Base-by-base conservation (phyloP, 1,284 basidiomycete genomes). In the Cryptococcus amylolentus region DNA sequence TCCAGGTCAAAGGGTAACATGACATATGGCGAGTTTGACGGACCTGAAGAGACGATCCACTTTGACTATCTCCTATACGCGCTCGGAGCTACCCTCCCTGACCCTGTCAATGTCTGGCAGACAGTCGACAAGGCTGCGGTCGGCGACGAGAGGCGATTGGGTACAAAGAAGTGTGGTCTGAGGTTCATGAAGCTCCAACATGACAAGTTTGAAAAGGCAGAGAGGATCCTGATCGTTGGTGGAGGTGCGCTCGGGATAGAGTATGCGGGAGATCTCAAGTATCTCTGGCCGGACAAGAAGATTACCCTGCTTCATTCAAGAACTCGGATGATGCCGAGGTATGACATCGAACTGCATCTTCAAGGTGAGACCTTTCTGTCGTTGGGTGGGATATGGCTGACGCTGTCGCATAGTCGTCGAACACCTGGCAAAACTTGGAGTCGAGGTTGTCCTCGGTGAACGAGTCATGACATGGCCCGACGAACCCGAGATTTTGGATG, bases 161-260 rank as follows among this genome's bases (percentile, higher is more conserved):
- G 76, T 0, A 71, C 64, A 6, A 78, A 79, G 54, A 61, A 56
- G 46, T 51, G 60, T 48, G 68, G 67, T 7, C 41, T 70, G 12
- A 63, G 41, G 31, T 70, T 62, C 57, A 69, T 72, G 67, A 50
- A 66, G 45, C 39, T 58, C 16, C 55, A 61, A 45, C 61, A 61
- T 10, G 61, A 64, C 28, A 58, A 66, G 23, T 68, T 81, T 31
- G 61, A 69, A 45, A 52, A 63, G n/a, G 75, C 77, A 4, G 51
- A 69, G 37, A 70, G 68, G 28, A 72, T 81, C 23, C 57, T 81
- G 23, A 73, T 81, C 26, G 74, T 79, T 14, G 80, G 80, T 4
- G 80, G 76, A 26, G 80, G 80, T 14, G 80, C 80, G 0, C 66
- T 81, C 35, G 80, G 80, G 28, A 79, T 81, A 47, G 75, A 81